These are phyloP conservation scores for Purpureocillium lavendulum DNA, from an alignment of 2,329 filamentous ascomycete genomes.

Conservation along the genomic window DNA sequence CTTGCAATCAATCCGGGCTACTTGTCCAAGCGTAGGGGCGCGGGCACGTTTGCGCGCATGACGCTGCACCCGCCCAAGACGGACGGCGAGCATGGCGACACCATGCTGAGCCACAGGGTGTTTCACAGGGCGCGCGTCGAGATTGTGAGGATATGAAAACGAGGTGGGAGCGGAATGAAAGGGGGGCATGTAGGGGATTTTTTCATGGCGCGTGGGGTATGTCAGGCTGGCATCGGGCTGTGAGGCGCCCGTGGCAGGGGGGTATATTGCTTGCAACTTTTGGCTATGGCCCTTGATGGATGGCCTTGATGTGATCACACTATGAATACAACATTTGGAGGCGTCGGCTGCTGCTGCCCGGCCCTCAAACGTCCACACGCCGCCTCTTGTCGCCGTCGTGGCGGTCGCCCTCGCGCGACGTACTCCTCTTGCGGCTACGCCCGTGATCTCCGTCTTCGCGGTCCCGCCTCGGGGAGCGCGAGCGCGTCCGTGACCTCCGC, in stretches of 20 bases:
- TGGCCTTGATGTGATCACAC: not conserved
- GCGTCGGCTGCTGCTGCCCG: too few relatives aligned
- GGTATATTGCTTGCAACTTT: not conserved
- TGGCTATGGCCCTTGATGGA: not conserved
- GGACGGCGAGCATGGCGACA: slow-evolving; percentile 47
- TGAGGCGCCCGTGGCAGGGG: too few relatives aligned
- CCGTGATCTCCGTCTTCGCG: slow-evolving; percentile 35
- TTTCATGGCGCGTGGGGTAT: too few relatives aligned
- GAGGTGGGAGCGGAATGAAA: not conserved
- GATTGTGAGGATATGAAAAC: slow-evolving; percentile 62
- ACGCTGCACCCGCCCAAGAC: slow-evolving; percentile 59
- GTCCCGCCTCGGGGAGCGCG: slow-evolving; percentile 42
- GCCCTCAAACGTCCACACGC: slow-evolving; percentile 34
- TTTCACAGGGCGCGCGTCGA: slow-evolving; percentile 82
- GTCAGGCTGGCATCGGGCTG: too few relatives aligned
- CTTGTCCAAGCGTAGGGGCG: slow-evolving; percentile 72
- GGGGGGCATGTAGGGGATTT: too few relatives aligned
- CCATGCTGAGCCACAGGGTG: slow-evolving; percentile 62
- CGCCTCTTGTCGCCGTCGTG: slow-evolving; percentile 53
- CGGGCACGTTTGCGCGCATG: slow-evolving; percentile 81
- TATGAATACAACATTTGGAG: not conserved
- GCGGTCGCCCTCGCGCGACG: slow-evolving; percentile 44
- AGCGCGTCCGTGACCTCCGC: slow-evolving; percentile 29
- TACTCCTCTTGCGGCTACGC: slow-evolving; percentile 48
- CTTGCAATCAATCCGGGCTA: slow-evolving; percentile 85